Base-by-base conservation (phyloP, 805 yeast species). In the Cyberlindnera misumaiensis region DNA sequence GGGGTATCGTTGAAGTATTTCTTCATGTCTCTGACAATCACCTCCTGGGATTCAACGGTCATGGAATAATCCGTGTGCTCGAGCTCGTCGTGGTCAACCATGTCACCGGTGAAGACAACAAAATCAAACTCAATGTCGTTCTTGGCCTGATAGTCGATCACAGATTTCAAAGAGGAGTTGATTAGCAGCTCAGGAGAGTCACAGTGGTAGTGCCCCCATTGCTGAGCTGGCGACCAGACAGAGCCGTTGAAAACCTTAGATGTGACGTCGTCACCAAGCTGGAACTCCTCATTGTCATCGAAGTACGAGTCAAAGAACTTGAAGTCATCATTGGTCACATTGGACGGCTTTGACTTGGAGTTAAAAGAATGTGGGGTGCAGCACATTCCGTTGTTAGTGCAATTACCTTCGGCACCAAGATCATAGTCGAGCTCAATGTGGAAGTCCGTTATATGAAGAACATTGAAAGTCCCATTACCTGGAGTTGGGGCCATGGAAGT, bases 81-180 rank as follows among this genome's bases (percentile, higher is more conserved):
- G 11, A 63, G 51, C 24, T 71, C 75, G 47, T 74, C 79, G 52
- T 81, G 89, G 55, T 81, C 87, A 38, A 80, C 81, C 53, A 80
- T 65, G 52, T 81, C 89, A 40, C 88, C 88, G 4, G 87, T 81
- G 65, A 81, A 81, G 28, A 81, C 58, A 3, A 81, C 69, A 52
- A 80, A 80, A 37, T 77, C 80, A 48, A 71, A 80, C 8, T 63
- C 48, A 28, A 67, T 44, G 30, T 62, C 51, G 10, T 56, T 47
- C 12, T 55, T 41, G 27, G 56, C 39, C 39, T 64, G 60, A 43
- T 59, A 58, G 14, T 64, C 57, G 5, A 45, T 55, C 35, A 73
- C 63, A 18, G 72, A 60, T 36, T 64, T 62, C 53, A 80, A 59
- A 10, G 83, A 71, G 45, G 73, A 72, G 54, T 79, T 80, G 48